These are phyloP conservation scores for Solanum dulcamara DNA, from an alignment of 257 asterid genomes.

Conservation along the genomic window DNA sequence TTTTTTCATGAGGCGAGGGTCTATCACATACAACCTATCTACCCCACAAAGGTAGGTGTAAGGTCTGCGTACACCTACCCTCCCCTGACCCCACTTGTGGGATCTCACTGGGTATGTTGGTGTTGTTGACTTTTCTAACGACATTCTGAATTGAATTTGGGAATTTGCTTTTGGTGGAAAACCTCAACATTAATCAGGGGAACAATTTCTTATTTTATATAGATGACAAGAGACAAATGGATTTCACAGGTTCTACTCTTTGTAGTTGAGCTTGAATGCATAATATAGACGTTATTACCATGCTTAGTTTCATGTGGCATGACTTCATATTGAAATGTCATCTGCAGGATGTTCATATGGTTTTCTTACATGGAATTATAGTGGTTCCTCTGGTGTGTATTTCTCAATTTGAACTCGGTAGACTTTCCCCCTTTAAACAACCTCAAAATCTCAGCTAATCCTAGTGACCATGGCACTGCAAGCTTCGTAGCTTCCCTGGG, in stretches of 20 bases:
- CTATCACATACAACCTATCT: too few species aligned
- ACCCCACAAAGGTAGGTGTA: neutral
- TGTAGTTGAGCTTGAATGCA: neutral
- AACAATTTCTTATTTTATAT: neutral
- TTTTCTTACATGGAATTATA: neutral
- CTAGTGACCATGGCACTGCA: too few species aligned
- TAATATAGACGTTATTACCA: neutral
- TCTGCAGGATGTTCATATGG: neutral
- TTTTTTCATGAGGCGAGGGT: too few species aligned
- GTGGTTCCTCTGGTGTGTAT: neutral
- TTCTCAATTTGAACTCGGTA: too few species aligned
- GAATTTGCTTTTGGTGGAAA: neutral
- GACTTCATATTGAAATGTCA: neutral
- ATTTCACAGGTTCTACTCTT: neutral
- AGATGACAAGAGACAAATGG: neutral
- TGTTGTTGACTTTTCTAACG: neutral
- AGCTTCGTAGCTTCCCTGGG: too few species aligned
- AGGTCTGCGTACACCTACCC: neutral
- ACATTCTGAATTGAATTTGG: neutral
- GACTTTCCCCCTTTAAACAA: too few species aligned
- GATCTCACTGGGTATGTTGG: neutral
- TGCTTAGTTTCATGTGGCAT: neutral
- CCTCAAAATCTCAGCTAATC: too few species aligned
- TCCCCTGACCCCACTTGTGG: neutral
- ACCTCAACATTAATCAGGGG: neutral